phyloP scores from a whole-genome alignment of 208 protist genomes.

The Trypanosoma cruzi region DNA sequence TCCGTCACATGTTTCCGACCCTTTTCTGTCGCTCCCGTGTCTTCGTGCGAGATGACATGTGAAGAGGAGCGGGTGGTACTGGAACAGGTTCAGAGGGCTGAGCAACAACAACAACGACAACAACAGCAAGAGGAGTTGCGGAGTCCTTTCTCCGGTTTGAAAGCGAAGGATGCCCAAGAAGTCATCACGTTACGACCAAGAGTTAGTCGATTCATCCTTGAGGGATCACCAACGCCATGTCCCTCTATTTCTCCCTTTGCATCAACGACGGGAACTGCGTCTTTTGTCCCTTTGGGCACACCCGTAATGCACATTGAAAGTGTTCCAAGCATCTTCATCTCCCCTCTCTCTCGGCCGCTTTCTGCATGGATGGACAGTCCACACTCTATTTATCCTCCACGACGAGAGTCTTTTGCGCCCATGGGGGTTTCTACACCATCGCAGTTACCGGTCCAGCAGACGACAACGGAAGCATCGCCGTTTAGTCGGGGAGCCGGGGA shows the following conservation, averaged over 20 bases:
- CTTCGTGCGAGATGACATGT: slow-evolving; percentile 9
- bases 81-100: slow-evolving; percentile 3
- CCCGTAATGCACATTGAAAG: slow-evolving; percentile 13
- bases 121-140: neutral
- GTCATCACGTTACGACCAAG: slow-evolving; percentile 9
- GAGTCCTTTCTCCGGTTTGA: neutral
- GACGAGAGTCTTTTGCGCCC: slow-evolving; percentile 18
- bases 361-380: slow-evolving; percentile 27
- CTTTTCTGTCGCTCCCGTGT: neutral
- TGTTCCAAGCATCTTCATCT: slow-evolving; percentile 36
- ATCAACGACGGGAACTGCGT: slow-evolving; percentile 5
- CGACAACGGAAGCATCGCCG: neutral
- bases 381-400: slow-evolving; percentile 15
- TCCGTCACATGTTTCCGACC: slow-evolving; percentile 6
- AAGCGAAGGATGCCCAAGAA: neutral
- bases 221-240: slow-evolving; percentile 16
- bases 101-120: neutral
- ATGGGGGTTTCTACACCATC: slow-evolving; percentile 1
- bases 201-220: neutral
- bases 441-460: neutral
- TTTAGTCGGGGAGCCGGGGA: neutral
- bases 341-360: slow-evolving; percentile 44
- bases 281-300: neutral
- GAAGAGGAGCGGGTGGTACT: slow-evolving; percentile 6
- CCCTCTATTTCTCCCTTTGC: slow-evolving; percentile 16